phyloP scores from a whole-genome alignment of 805 yeast species.

The Teunomyces cretensis region DNA sequence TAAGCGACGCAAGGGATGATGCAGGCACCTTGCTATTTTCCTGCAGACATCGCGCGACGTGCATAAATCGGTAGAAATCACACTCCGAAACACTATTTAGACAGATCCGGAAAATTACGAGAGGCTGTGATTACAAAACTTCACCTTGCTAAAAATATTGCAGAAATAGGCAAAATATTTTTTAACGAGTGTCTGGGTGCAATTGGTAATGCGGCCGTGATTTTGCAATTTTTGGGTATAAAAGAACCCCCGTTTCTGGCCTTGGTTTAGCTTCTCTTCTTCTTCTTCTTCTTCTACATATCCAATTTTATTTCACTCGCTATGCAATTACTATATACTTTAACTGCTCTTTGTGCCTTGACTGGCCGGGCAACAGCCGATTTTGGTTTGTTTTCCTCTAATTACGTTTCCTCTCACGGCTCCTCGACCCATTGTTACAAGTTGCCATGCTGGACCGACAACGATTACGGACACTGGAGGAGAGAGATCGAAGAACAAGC shows the following conservation, averaged over 20 bases:
- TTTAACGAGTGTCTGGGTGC: neutral
- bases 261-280: neutral
- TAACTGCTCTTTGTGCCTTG: neutral
- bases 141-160: no score
- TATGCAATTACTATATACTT: neutral
- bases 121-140: no score
- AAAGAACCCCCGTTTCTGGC: neutral
- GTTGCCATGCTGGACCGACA: constrained; percentile 4
- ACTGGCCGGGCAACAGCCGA: neutral
- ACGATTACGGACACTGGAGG: neutral
- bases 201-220: no score
- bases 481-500: constrained; percentile 8
- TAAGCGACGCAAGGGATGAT: no score
- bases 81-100: no score
- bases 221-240: neutral
- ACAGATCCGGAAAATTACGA: no score
- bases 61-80: no score
- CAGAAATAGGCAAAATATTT: neutral
- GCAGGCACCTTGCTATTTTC: no score
- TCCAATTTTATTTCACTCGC: neutral
- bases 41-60: no score
- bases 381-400: constrained; percentile 2
- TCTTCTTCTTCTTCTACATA: neutral
- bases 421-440: constrained; percentile 2
- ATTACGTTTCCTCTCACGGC: neutral